Percentiles rank a stretch among this genome's conserved stretches.
phyloP scores from a whole-genome alignment of 306 rosid species.

The Boehmeria nivea region DNA sequence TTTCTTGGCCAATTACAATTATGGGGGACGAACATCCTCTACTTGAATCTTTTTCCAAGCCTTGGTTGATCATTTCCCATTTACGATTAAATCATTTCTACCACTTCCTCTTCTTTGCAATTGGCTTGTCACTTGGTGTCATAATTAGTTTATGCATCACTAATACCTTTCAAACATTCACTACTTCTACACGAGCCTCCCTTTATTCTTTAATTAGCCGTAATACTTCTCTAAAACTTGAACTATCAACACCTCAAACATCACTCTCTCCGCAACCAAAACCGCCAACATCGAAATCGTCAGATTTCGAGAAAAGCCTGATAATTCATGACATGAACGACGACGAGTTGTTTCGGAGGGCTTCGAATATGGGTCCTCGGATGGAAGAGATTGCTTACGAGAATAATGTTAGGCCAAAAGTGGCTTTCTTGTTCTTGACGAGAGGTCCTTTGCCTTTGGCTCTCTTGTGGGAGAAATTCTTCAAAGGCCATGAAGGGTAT shows the following conservation, averaged over 20 bases:
- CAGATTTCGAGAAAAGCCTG: background rate
- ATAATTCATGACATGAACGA: constrained; percentile 53
- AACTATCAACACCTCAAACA: background rate
- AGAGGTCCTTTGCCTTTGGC: constrained; percentile 42
- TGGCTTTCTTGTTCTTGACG: constrained; percentile 64
- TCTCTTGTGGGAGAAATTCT: constrained; percentile 51
- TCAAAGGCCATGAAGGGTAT: constrained; percentile 35
- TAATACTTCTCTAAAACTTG: background rate
- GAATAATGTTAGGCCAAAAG: constrained; percentile 27
- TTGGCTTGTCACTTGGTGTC: constrained; percentile 45
- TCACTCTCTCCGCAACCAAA: background rate
- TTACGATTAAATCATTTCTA: constrained; percentile 19
- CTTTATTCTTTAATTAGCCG: background rate
- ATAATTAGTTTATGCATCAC: constrained; percentile 23
- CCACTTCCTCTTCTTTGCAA: constrained; percentile 25
- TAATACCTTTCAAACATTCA: constrained; percentile 23
- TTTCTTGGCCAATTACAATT: background rate
- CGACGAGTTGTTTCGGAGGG: constrained; percentile 45
- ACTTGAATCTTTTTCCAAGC: constrained; percentile 1
- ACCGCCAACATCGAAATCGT: too few species aligned
- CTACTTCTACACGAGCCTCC: constrained; percentile 4
- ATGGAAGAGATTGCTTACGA: constrained; percentile 1
- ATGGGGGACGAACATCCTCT: constrained; percentile 7
- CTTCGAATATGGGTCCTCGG: constrained; percentile 23
- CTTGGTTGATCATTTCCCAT: background rate